Evolutionary conservation across 2,329 filamentous ascomycete species (phyloP), one percentile per base, ranked within the genome.

Genomic region (Coniella lustricola): DNA sequence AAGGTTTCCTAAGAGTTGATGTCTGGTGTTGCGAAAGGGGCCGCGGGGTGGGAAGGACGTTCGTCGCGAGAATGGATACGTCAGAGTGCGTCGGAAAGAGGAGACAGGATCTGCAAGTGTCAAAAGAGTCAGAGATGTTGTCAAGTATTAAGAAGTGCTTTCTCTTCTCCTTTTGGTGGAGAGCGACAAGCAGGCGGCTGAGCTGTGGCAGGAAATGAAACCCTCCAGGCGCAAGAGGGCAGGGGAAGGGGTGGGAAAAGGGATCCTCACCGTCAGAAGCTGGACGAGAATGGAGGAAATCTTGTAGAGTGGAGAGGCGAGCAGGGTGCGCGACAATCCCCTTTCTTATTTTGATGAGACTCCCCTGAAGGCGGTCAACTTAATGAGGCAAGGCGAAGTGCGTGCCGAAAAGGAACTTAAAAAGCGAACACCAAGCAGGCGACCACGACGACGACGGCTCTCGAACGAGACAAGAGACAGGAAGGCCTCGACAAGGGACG

Each of bases 311-410:
- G 50, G 50, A 44, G 47, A 52, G 47, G 39, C 25, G 25, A 42
- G 39, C 50, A 52, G 50, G 50, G 50, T 49, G 25, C 25, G 50
- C 35, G 44, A 41, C 45, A 38, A 43, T 50, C 47, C 50, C 50
- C 47, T 52, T 50, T 50, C 50, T 52, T 52, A 52, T 40, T 50
- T 35, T 49, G 50, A 50, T 52, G 44, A 39, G 47, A 25, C 25
- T 50, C 50, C 50, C 50, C 50, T 46, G 43, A 35, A 52, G 50
- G 50, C 50, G 50, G 50, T 52, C 50, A 52, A 48, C 36, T 44
- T 37, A 48, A 50, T 47, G 47, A 44, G 32, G 44, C 47, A 39
- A 47, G 44, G 50, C 43, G 47, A 47, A 35, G 22, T 40, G 29
- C 36, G 43, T 42, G 40, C 36, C 41, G 38, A 35, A 47, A 33